These are phyloP conservation scores for Cryptosporidium canis DNA, from an alignment of 169 alveolate genomes.

Conservation along the genomic window DNA sequence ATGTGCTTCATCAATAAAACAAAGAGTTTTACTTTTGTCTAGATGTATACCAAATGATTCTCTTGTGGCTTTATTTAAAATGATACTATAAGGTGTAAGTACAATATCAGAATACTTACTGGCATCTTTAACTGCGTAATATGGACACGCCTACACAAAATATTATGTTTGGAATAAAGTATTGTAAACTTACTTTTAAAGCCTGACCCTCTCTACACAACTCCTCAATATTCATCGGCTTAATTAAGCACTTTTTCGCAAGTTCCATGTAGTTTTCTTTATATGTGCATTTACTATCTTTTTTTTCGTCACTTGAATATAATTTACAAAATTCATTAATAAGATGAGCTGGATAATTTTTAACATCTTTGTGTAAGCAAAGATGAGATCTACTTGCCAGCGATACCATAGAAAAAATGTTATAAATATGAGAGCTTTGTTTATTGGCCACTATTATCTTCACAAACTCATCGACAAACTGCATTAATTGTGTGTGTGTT, in stretches of 20 bases:
- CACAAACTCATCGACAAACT: slow-evolving; percentile 75
- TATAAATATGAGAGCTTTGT: neutral
- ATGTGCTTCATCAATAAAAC: slow-evolving; percentile 85
- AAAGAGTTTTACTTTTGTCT: slow-evolving; percentile 69
- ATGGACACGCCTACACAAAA: slow-evolving; percentile 78
- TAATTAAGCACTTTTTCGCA: slow-evolving; percentile 16
- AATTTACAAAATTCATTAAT: slow-evolving; percentile 19
- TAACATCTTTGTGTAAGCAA: slow-evolving; percentile 26
- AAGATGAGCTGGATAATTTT: neutral
- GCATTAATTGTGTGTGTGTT: slow-evolving; percentile 80
- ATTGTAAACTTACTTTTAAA: slow-evolving; percentile 29
- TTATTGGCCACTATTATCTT: slow-evolving; percentile 43
- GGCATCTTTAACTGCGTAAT: slow-evolving; percentile 78
- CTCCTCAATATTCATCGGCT: slow-evolving; percentile 40
- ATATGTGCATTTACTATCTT: slow-evolving; percentile 5
- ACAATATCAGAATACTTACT: slow-evolving; percentile 78
- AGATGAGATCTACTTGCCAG: slow-evolving; percentile 55
- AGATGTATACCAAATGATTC: slow-evolving; percentile 74
- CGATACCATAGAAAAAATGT: neutral
- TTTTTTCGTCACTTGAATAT: neutral
- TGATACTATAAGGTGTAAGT: slow-evolving; percentile 81
- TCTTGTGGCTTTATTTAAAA: slow-evolving; percentile 78
- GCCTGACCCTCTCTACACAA: slow-evolving; percentile 2
- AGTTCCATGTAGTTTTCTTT: slow-evolving; percentile 10
- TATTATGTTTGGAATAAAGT: neutral